Evolutionary conservation across 371 early-diverging fungal species (phyloP), one percentile per base, ranked within the genome.

Genomic region (Apophysomyces sp.): DNA sequence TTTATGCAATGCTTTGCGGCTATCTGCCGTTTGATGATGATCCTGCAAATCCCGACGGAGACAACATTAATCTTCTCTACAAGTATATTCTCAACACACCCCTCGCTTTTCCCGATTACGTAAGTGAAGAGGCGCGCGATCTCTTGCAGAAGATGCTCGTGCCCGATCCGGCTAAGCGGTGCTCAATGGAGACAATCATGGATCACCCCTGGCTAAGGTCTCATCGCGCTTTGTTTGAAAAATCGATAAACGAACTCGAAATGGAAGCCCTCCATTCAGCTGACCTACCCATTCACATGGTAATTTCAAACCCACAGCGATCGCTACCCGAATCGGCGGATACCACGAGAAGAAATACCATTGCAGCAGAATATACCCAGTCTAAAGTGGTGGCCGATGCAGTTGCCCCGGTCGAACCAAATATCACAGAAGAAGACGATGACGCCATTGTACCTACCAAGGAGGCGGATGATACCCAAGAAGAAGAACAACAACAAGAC

Each of bases 11-110:
- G 98, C 80, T 97, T 8, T 94, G 93, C 49, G 99, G 99, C 3
- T 96, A 94, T 67, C 86, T 99, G 36, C 99, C 99, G 8, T 99
- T 94, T 73, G 99, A 99, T 65, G 99, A 99, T 74, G 99, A 99
- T 75, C 97, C 97, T 6, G 88, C 84, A 9, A 97, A 98, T 73
- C 98, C 97, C 16, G 96, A 96, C 53, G 94, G 96, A 31, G 95
- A 96, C 74, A 96, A 97, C 73, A 94, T 98, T 82, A 95, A 96
- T 70, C 82, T 93, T 67, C 85, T 98, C 18, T 98, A 98, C 86
- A 92, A 94, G 72, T 96, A 98, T 68, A 98, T 98, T 60, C 72
- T 97, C 61, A 91, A 91, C 52, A 95, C 98, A 15, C 86, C 92
- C 21, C 77, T 96, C 4, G 90, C 90, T 4, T 96, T 94, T 67